Base-by-base conservation (phyloP, 176 grass and related monocot genomes). In the Neostapfia colusana region DNA sequence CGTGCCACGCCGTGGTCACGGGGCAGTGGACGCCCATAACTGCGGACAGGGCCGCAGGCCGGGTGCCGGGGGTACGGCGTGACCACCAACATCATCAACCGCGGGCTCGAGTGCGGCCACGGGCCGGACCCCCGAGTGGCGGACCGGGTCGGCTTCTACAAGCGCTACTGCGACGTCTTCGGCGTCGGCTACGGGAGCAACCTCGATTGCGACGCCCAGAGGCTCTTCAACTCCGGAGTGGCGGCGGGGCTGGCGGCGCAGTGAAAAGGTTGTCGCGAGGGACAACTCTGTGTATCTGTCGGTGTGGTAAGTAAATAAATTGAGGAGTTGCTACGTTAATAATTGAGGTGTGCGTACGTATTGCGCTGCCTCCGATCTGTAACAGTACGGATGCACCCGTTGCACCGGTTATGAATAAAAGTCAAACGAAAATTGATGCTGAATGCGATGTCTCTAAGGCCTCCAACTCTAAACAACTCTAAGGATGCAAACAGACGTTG, bases 61-160 rank as follows among this genome's bases (percentile, higher is more conserved):
- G 87, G 42, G 5, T n/a, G 49, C 61, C 84, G 0, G 90, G 90
- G 90, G 1, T 93, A 82, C 36, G 90, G 90, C 0, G 42, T 75
- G 3, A 82, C 81, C 87, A 93, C 84, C 26, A 87, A 93, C 83
- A 87, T 93, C 74, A 89, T 93, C 55, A 93, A 93, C 58, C 80
- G 90, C 34, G 87, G 87, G 1, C 0, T 72, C 6, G 90, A 89
- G 84, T 93, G 90, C 67, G 87, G 87, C 3, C 10, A 9, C 24
- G 87, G 84, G 0, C 1, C 67, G 0, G 50, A 90, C 25, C 0
- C 21, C 0, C 62, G 24, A 0, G 74, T 72, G 7, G 41, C 8
- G 0, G 85, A 87, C 63, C 78, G 89, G 36, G 82, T 88, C 12
- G 85, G 78, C 0, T 92, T 92, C 78, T 92, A 85, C 78, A 80